Conservation (phyloP, 345 rosid genomes). For the Cardamine resedifolia region DNA sequence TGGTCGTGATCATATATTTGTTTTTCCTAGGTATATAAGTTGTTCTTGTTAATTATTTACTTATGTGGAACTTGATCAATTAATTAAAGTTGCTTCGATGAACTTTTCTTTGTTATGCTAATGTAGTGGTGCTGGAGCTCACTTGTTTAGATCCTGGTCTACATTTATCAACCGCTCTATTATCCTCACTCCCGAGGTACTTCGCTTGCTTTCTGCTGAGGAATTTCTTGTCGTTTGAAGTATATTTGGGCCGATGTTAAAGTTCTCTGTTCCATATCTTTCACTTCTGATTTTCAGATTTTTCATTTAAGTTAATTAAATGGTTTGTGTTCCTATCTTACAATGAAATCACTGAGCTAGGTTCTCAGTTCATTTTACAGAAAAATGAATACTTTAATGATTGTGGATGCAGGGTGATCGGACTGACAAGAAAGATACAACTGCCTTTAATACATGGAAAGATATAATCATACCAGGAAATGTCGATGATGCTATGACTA, state of each 20-base stretch:
- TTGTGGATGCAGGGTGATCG: constrained; percentile 75
- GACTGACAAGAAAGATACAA: constrained; percentile 86
- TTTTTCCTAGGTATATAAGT: constrained; percentile 77
- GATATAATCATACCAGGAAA: constrained; percentile 96
- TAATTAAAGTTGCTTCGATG: background rate
- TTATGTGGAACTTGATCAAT: background rate
- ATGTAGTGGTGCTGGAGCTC: constrained; percentile 73
- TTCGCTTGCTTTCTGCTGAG: no score
- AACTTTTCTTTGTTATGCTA: constrained; percentile 1
- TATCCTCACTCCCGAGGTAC: constrained; percentile 83
- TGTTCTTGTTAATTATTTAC: background rate
- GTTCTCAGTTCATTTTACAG: constrained; percentile 3
- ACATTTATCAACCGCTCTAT: constrained; percentile 71
- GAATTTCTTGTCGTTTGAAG: no score
- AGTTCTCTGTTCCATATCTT: no score
- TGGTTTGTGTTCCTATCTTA: background rate
- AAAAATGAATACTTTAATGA: constrained; percentile 9
- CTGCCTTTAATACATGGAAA: constrained; percentile 97
- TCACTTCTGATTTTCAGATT: background rate
- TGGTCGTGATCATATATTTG: constrained; percentile 93
- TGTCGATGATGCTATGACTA: constrained; percentile 87
- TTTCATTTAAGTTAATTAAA: background rate
- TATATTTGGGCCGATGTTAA: no score
- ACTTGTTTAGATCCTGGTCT: constrained; percentile 78
- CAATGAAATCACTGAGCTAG: background rate